Conservation (phyloP, 345 rosid genomes). For the Fremontodendron californicum region DNA sequence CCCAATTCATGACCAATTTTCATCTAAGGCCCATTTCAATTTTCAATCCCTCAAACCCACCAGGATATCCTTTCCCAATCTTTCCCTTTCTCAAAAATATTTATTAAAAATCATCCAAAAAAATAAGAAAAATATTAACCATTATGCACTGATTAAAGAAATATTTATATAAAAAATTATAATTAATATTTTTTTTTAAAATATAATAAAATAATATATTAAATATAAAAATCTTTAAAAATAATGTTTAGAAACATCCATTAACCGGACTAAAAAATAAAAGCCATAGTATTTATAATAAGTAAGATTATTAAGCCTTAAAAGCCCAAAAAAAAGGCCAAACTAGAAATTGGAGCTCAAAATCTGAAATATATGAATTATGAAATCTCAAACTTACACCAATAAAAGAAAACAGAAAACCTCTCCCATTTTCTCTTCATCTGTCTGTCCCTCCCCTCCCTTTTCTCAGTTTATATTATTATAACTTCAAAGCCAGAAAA, state of each 20-base stretch:
- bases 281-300: not conserved
- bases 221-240: too few species aligned
- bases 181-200: too few species aligned
- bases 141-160: too few species aligned
- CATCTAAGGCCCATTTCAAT: too few species aligned
- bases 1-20: too few species aligned
- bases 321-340: not conserved
- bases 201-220: too few species aligned
- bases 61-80: not conserved
- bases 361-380: not conserved
- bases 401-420: not conserved
- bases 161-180: too few species aligned
- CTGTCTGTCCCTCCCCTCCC: not conserved
- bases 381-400: not conserved
- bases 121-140: too few species aligned
- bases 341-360: not conserved
- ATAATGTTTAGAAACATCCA: too few species aligned
- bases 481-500: not conserved
- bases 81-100: not conserved
- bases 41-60: too few species aligned
- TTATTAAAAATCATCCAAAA: too few species aligned
- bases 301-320: not conserved
- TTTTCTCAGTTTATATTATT: conserved; percentile 4
- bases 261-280: too few species aligned
- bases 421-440: not conserved